A percentile compares a stretch with the other conserved stretches of the same genome.
Evolutionary conservation across 2,329 filamentous ascomycete genomes (phyloP).

Genomic region (Fusarium coffeatum): DNA sequence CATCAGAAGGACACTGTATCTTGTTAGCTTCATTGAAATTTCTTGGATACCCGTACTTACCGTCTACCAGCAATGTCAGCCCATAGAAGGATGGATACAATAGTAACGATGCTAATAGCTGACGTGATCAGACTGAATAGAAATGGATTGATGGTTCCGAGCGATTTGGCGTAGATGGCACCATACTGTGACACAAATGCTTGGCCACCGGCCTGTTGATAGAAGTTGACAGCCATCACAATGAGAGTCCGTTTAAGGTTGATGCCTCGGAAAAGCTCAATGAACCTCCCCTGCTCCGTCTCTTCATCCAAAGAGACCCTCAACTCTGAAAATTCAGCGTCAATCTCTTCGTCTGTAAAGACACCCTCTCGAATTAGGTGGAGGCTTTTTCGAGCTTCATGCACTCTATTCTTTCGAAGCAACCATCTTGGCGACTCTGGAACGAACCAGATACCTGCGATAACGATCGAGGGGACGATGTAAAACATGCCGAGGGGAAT

Average conservation of each 20-base stretch:
- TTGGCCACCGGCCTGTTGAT: slow-evolving; percentile 38
- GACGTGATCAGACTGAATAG: slow-evolving; percentile 41
- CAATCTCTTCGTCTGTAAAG: slow-evolving; percentile 33
- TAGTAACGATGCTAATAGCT: slow-evolving; percentile 30
- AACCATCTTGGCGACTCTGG: slow-evolving; percentile 46
- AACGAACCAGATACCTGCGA: slow-evolving; percentile 33
- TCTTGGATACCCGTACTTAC: neutral
- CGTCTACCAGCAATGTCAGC: slow-evolving; percentile 8
- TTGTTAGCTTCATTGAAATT: fast-evolving
- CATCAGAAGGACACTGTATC: slow-evolving; percentile 18
- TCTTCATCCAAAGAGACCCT: slow-evolving; percentile 28
- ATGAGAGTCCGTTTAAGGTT: slow-evolving; percentile 34
- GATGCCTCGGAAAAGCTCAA: slow-evolving; percentile 27
- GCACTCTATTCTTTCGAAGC: slow-evolving; percentile 28
- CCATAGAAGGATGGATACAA: slow-evolving; percentile 14
- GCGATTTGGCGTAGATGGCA: slow-evolving; percentile 31
- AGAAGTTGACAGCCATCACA: slow-evolving; percentile 28
- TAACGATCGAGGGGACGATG: slow-evolving; percentile 33
- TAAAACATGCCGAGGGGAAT: slow-evolving; percentile 42
- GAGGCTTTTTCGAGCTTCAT: slow-evolving; percentile 31
- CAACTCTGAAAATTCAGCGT: slow-evolving; percentile 33
- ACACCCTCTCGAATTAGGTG: slow-evolving; percentile 22
- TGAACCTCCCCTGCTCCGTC: slow-evolving; percentile 30
- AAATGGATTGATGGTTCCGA: slow-evolving; percentile 45
- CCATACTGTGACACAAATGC: slow-evolving; percentile 41